Evolutionary conservation across 345 rosid genomes (phyloP).

Genomic region (Moringa oleifera): DNA sequence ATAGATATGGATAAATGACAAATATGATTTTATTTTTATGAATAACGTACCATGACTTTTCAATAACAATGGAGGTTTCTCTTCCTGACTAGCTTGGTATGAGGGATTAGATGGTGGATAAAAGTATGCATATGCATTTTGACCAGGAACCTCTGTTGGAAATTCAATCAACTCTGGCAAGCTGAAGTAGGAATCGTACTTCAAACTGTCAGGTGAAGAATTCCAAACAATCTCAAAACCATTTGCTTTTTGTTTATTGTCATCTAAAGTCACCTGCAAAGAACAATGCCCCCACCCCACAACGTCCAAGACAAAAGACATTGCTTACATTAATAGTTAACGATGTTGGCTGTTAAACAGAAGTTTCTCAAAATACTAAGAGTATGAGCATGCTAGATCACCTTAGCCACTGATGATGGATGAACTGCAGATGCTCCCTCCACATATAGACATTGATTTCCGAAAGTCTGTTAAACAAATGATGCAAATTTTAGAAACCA

Average conservation of each 20-base stretch:
- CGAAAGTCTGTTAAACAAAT: slow-evolving; percentile 47
- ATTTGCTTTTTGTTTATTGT: slow-evolving; percentile 29
- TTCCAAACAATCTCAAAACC: slow-evolving; percentile 80
- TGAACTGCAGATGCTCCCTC: slow-evolving; percentile 85
- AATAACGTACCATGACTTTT: slow-evolving; percentile 77
- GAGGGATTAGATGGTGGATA: slow-evolving; percentile 76
- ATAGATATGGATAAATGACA: no score
- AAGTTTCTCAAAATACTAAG: slow-evolving; percentile 1
- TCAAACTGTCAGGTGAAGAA: slow-evolving; percentile 67
- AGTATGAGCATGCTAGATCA: slow-evolving; percentile 16
- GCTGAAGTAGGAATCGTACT: slow-evolving; percentile 65
- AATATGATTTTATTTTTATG: neutral
- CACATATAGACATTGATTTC: slow-evolving; percentile 57
- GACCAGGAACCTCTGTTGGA: slow-evolving; percentile 80
- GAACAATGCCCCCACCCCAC: slow-evolving; percentile 3
- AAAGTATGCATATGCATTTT: slow-evolving; percentile 81
- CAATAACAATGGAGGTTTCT: slow-evolving; percentile 82
- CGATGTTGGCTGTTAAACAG: neutral
- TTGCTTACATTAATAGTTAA: slow-evolving; percentile 3
- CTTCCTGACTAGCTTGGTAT: slow-evolving; percentile 56
- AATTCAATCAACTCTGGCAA: slow-evolving; percentile 84
- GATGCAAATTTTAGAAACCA: slow-evolving; percentile 9
- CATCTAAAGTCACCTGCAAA: slow-evolving; percentile 69
- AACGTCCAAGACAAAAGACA: slow-evolving; percentile 12
- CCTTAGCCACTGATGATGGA: slow-evolving; percentile 92